Evolutionary conservation across 2,329 filamentous ascomycete genomes (phyloP), one percentile per base, ranked within the genome.

Genomic region (Fusarium mangiferae): DNA sequence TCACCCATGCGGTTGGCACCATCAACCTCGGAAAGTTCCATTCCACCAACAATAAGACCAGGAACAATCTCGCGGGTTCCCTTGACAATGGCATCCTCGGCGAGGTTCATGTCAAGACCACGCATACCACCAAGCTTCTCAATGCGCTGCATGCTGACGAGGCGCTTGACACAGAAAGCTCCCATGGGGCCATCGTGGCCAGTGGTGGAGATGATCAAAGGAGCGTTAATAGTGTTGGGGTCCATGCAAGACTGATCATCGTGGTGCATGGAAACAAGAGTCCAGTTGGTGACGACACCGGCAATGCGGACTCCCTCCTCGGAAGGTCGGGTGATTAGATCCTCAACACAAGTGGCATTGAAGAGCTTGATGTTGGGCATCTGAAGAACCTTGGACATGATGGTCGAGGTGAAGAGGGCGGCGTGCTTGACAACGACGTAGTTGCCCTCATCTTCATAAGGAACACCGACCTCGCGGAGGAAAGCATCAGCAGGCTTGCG

Each of bases 241-340:
- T 98, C 95, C 95, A 98, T 97, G 92, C 95, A 98, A 70, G 90
- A 93, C 86, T 97, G 94, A 82, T 96, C 93, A 81, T 95, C 93
- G 83, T 95, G 93, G 83, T 95, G 92, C 87, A 96, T 93, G 48
- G 92, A 90, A 55, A 98, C 95, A 33, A 98, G 89, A 3, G 95
- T 98, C 95, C 95, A 98, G 89, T 98, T 98, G 79, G 94, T 97
- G 62, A 98, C 95, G 4, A 98, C 95, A 78, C 95, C 95, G 14
- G 94, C 93, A 75, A 98, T 91, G 72, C 93, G 91, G 48, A 97
- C 84, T 15, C 80, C 82, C 20, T 86, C 84, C 5, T 84, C 84
- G 5, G 83, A 85, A 26, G 90, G 90, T 49, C 95, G 93, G 26
- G 95, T 98, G 84, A 98, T 96, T 72, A 98, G 87, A 80, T 98